Base-by-base conservation (phyloP, 2,329 filamentous ascomycete genomes). In the Calonectria pseudoreteaudii region DNA sequence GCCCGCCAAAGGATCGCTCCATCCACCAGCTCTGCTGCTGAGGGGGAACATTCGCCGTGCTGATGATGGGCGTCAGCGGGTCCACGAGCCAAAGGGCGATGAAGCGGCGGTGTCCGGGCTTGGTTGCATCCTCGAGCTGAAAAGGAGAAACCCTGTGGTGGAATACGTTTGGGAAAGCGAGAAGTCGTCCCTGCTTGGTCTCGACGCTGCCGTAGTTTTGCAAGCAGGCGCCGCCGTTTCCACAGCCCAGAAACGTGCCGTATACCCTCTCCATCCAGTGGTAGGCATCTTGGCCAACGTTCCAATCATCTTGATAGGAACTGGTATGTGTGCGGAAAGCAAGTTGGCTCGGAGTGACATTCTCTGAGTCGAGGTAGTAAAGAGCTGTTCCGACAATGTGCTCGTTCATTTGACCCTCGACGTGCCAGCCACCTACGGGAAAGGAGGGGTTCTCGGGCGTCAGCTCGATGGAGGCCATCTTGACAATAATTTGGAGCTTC, bases 401-500 rank as follows among this genome's bases (percentile, higher is more conserved):
- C 36, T 82, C 81, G 5, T 82, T 82, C 75, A 79, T 77, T 47
- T 78, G 77, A 0, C 80, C 81, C 10, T 82, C 81, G 0, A 81
- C 70, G 13, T 80, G 78, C 79, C 78, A 80, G 5, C 68, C 66
- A 3, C 79, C 79, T 0, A 34, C 11, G 0, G 77, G 77, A 0
- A 73, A 79, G 0, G 5, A 8, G 1, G 90, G 44, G n/a, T 58
- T 49, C 20, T 56, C 31, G 3, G 67, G 65, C 1, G 38, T 73
- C 14, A 72, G 56, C 38, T 72, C 71, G 47, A 73, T 70, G 26
- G 66, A 72, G 28, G 67, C 87, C 75, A 94, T 85, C 78, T 93
- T 93, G 38, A 93, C 88, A 65, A 94, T 91, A 44, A 94, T 82
- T 77, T 94, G 92, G 2, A 81, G 60, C 0, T 75, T 65, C 3